These are phyloP conservation scores for Gonium pectorale DNA, from an alignment of 139 green algal species.

Conservation along the genomic window DNA sequence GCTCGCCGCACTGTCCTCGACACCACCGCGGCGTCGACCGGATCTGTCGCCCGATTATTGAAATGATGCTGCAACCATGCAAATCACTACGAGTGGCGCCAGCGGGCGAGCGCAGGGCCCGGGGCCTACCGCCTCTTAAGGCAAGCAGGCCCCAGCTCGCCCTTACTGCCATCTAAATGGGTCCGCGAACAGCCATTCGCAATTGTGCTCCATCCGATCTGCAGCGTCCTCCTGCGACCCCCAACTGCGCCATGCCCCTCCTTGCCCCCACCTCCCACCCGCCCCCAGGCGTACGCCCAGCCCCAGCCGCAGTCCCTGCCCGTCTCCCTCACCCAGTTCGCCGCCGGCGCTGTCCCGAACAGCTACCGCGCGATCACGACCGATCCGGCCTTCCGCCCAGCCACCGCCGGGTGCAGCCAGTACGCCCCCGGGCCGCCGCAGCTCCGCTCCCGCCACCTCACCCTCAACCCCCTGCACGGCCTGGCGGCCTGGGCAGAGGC, in stretches of 20 bases:
- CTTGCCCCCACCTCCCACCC: too few relatives aligned
- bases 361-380: slow-evolving; percentile 25
- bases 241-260: too few relatives aligned
- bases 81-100: background rate
- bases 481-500: background rate
- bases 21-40: too few relatives aligned
- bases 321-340: background rate
- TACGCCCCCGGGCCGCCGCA: slow-evolving; percentile 25
- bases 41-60: too few relatives aligned
- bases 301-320: background rate
- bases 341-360: background rate
- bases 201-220: too few relatives aligned
- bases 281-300: background rate
- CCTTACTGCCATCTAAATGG: too few relatives aligned
- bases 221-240: too few relatives aligned
- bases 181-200: too few relatives aligned
- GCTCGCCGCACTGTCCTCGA: too few relatives aligned
- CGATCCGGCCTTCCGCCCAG: background rate
- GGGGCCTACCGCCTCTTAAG: background rate
- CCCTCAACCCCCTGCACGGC: slow-evolving; percentile 29
- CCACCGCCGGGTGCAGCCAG: background rate
- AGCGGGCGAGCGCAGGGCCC: background rate
- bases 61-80: background rate
- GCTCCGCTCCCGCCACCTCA: slow-evolving; percentile 9
- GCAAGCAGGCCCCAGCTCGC: too few relatives aligned